phyloP scores from a whole-genome alignment of 2,329 filamentous ascomycete species.

The Sporothrix phasma region DNA sequence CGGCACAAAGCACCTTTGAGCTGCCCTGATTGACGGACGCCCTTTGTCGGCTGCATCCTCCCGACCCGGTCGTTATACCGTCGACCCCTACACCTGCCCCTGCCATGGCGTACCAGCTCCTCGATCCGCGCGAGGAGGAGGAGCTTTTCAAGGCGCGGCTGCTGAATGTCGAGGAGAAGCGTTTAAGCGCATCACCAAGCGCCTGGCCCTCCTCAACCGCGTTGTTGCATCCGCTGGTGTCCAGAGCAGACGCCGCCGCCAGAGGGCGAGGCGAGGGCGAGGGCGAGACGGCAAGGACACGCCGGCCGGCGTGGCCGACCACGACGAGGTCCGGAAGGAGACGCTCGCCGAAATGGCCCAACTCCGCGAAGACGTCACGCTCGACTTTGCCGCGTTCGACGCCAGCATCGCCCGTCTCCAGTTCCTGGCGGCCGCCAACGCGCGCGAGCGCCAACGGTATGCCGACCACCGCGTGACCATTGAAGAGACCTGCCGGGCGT shows the following conservation, averaged over 20 bases:
- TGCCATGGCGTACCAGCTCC: slow-evolving; percentile 44
- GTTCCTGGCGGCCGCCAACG: slow-evolving; percentile 74
- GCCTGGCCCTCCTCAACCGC: slow-evolving; percentile 59
- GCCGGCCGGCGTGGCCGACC: no score
- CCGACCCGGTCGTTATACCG: neutral
- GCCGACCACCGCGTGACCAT: slow-evolving; percentile 71
- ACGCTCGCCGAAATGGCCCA: slow-evolving; percentile 43
- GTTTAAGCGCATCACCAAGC: slow-evolving; percentile 79
- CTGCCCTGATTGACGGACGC: neutral
- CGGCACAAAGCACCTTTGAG: no score
- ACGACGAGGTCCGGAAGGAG: slow-evolving; percentile 24
- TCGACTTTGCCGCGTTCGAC: slow-evolving; percentile 85
- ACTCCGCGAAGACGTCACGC: slow-evolving; percentile 71
- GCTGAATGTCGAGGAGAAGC: slow-evolving; percentile 82
- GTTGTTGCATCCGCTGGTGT: slow-evolving; percentile 41
- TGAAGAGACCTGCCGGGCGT: slow-evolving; percentile 68
- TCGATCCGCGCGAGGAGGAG: slow-evolving; percentile 68
- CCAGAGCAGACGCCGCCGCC: slow-evolving; percentile 58
- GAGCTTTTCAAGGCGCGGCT: slow-evolving; percentile 81
- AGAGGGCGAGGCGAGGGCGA: slow-evolving; percentile 30
- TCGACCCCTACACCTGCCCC: neutral
- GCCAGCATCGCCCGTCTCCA: slow-evolving; percentile 80
- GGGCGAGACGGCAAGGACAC: slow-evolving; percentile 15
- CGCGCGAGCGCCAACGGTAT: slow-evolving; percentile 74
- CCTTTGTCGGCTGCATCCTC: neutral